Base-by-base conservation (phyloP, 2,329 filamentous ascomycete species). In the Talaromyces albobiverticillius region DNA sequence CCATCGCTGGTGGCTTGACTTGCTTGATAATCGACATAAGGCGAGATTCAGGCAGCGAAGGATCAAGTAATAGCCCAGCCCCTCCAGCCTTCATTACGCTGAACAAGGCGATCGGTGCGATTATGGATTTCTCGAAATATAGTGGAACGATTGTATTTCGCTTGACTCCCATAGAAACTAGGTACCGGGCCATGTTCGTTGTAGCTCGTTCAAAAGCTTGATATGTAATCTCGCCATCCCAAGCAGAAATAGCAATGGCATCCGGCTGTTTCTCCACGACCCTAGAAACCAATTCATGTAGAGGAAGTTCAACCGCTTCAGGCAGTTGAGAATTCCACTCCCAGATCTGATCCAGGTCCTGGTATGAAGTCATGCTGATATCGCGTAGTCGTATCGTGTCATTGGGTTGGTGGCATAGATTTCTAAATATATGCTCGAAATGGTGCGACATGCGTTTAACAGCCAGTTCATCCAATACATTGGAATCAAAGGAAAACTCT, bases 331-430 rank as follows among this genome's bases (percentile, higher is more conserved):
- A 22, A 20, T 51, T 55, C 53, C 53, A 55, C 23, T 46, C 7
- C 47, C 31, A 36, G 14, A 55, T 31, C 23, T 51, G 34, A 2
- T 45, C 31, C 16, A 54, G 18, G 41, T 54, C 52, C 23, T 64
- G 53, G 1, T 63, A 60, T 31, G 67, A 70, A n/a, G 65, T 48
- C 18, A 70, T 18, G 22, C 23, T 51, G 9, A 55, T 51, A 40
- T 22, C 23, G 4, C 23, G 38, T 16, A 55, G 23, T 13, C 23
- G 23, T 22, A 2, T 22, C 23, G 14, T 32, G 26, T 32, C 25
- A 9, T 42, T 25, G 10, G 2, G 23, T 43, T 25, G 25, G 31
- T 31, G 7, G 23, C 36, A 40, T n/a, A 56, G 22, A 23, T 18
- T 11, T 40, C 40, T 52, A 7, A 45, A 22, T 45, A 54, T 54